Conservation (phyloP, 805 yeast genomes). For the Sungouiozyma ichnusensis region DNA sequence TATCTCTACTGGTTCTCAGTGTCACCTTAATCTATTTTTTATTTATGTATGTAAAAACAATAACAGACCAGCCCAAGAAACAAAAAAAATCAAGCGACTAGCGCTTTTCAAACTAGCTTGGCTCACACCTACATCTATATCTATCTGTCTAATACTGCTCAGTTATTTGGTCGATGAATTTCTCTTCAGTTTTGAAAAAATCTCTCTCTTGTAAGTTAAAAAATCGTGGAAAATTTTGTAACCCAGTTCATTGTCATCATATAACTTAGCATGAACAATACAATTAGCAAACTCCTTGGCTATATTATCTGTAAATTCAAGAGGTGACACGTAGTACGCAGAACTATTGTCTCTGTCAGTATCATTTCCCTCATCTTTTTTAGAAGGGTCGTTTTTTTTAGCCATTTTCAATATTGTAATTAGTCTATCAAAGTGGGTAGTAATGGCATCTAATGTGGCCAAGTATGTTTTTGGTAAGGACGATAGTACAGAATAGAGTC, state of each 20-base stretch:
- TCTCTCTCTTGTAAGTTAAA: slow-evolving; percentile 44
- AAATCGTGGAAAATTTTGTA: slow-evolving; percentile 51
- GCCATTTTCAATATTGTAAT: slow-evolving; percentile 42
- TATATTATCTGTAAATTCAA: slow-evolving; percentile 35
- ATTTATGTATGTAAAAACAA: no score
- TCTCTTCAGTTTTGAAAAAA: slow-evolving; percentile 53
- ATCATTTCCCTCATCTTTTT: not conserved
- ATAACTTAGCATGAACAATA: slow-evolving; percentile 36
- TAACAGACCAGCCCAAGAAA: no score
- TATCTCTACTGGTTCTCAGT: no score
- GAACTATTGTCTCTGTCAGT: not conserved
- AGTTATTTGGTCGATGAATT: slow-evolving; percentile 7
- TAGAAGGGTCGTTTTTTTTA: slow-evolving; percentile 13
- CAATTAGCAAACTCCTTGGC: slow-evolving; percentile 59
- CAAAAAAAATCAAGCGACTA: no score
- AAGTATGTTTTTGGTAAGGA: slow-evolving; percentile 61
- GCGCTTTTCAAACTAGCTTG: no score
- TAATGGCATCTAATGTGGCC: slow-evolving; percentile 72
- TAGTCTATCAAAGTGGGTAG: slow-evolving; percentile 62
- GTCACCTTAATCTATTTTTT: no score
- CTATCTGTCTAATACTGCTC: no score
- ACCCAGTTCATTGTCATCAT: slow-evolving; percentile 50
- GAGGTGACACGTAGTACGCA: slow-evolving; percentile 18
- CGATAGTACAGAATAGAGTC: slow-evolving; percentile 53
- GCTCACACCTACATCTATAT: no score